Percentiles rank a stretch among this genome's conserved stretches.
These are phyloP conservation scores for Phytophthora pistaciae DNA, from an alignment of 352 stramenopile species.

Conservation along the genomic window DNA sequence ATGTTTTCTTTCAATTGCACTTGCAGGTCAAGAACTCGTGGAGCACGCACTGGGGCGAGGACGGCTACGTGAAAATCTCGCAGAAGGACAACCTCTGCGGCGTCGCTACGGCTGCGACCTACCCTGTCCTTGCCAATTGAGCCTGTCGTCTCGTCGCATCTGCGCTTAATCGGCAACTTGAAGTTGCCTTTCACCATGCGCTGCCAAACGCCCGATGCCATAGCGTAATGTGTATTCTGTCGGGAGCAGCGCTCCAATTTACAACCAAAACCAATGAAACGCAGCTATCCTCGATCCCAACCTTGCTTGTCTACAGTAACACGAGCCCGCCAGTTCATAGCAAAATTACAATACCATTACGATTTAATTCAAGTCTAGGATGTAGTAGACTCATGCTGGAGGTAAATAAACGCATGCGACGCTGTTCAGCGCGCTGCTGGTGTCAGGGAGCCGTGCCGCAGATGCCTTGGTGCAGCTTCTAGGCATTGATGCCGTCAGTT, in stretches of 20 bases:
- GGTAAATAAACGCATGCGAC: conserved; percentile 22
- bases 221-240: conserved; percentile 10
- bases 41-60: conserved; percentile 94
- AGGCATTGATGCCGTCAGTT: not conserved
- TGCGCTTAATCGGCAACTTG: conserved; percentile 16
- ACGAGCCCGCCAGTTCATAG: not conserved
- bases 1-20: not conserved
- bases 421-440: not conserved
- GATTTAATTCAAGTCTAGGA: conserved; percentile 16
- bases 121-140: conserved; percentile 73
- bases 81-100: conserved; percentile 96
- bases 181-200: not conserved
- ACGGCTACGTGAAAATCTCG: conserved; percentile 93
- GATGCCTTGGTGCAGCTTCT: not conserved
- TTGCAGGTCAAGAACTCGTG: conserved; percentile 94
- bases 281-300: not conserved
- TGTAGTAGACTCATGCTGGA: conserved; percentile 4
- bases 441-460: not conserved
- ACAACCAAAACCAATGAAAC: not conserved
- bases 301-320: not conserved
- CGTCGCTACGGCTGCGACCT: conserved; percentile 91
- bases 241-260: conserved; percentile 11
- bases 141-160: conserved; percentile 4
- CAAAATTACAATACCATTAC: conserved; percentile 25
- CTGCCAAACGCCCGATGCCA: conserved; percentile 8